Evolutionary conservation across 805 yeast genomes (phyloP).

Genomic region (Candida sithepensis): DNA sequence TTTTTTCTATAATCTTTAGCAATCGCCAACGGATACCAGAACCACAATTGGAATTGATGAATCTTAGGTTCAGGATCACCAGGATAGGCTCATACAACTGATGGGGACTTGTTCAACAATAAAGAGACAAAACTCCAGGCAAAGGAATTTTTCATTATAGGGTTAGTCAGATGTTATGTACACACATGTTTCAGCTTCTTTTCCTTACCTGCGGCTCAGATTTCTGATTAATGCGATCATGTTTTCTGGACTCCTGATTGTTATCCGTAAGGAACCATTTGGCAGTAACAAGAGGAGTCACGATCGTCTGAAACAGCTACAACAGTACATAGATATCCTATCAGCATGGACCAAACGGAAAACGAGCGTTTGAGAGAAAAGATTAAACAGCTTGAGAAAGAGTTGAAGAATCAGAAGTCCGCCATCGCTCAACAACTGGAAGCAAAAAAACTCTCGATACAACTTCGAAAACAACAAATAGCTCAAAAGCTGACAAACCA

Average conservation of each 20-base stretch:
- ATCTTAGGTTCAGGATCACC: no score
- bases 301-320: no score
- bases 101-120: no score
- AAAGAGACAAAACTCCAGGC: no score
- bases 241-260: not conserved
- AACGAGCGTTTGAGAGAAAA: constrained; percentile 15
- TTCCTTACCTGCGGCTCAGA: not conserved
- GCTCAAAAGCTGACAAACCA: not conserved
- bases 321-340: no score
- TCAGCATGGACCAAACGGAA: constrained; percentile 3
- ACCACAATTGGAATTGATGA: no score
- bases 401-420: constrained; percentile 15
- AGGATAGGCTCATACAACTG: no score
- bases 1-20: not conserved
- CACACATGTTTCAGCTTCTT: not conserved
- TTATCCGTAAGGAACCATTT: no score
- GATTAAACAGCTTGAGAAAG: constrained; percentile 17
- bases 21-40: no score
- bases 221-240: not conserved
- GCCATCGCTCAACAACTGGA: constrained; percentile 16
- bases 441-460: constrained; percentile 9
- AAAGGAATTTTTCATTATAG: not conserved
- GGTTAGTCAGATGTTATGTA: not conserved
- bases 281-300: no score
- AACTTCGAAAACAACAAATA: constrained; percentile 7